Evolutionary conservation across 2,329 filamentous ascomycete species (phyloP).

Genomic region (Didymella arachidicola): DNA sequence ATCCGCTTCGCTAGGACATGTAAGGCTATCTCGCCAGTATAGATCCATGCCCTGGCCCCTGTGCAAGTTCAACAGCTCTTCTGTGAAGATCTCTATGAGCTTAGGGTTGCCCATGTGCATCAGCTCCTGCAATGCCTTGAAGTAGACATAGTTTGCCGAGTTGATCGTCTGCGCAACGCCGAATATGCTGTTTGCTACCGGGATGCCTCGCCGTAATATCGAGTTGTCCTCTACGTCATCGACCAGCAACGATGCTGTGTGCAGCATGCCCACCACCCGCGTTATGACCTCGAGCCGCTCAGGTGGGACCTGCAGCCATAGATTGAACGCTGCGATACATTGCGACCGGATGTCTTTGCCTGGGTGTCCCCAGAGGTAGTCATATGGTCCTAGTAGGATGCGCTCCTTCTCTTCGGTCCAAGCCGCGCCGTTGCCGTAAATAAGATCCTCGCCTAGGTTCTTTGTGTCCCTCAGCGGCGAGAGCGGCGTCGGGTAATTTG

Average conservation of each 20-base stretch:
- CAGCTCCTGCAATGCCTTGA: slow-evolving; percentile 78
- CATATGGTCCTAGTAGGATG: slow-evolving; percentile 78
- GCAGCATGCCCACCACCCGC: slow-evolving; percentile 82
- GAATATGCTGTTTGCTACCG: slow-evolving; percentile 85
- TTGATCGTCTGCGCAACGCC: slow-evolving; percentile 90
- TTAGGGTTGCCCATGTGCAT: slow-evolving; percentile 72
- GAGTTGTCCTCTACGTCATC: slow-evolving; percentile 90
- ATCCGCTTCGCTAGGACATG: slow-evolving; percentile 84
- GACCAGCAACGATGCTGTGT: slow-evolving; percentile 82
- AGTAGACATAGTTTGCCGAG: slow-evolving; percentile 89
- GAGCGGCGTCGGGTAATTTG: slow-evolving; percentile 41
- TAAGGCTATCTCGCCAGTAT: slow-evolving; percentile 86
- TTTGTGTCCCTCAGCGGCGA: slow-evolving; percentile 40
- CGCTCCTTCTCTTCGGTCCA: slow-evolving; percentile 81
- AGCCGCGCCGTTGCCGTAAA: slow-evolving; percentile 53
- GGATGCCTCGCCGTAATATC: slow-evolving; percentile 76
- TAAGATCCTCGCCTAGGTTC: slow-evolving; percentile 49
- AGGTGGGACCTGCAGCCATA: slow-evolving; percentile 76
- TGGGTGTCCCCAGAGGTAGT: slow-evolving; percentile 79
- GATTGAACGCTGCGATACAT: slow-evolving; percentile 82
- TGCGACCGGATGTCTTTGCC: slow-evolving; percentile 86
- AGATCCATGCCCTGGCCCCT: slow-evolving; percentile 90
- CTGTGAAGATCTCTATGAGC: slow-evolving; percentile 75
- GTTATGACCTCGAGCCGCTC: slow-evolving; percentile 77
- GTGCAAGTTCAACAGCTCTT: slow-evolving; percentile 85